Percentiles rank a stretch among this genome's conserved stretches.
These are phyloP conservation scores for Phyllosticta citriasiana DNA, from an alignment of 2,329 filamentous ascomycete genomes.

Conservation along the genomic window DNA sequence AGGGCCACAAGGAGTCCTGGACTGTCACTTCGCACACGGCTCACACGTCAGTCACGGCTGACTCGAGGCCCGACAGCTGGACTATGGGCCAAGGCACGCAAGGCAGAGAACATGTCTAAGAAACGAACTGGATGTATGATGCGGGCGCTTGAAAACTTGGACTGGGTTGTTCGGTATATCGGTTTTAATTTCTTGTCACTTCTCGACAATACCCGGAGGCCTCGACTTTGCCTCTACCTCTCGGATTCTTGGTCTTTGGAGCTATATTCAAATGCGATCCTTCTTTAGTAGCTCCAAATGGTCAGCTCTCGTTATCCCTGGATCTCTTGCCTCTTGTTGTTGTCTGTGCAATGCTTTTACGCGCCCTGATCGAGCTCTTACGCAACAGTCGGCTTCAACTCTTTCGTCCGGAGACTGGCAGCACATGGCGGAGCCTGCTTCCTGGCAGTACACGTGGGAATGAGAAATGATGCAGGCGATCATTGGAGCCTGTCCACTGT, in stretches of 20 bases:
- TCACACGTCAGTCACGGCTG: background rate
- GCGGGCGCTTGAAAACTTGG: background rate
- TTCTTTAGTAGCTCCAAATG: background rate
- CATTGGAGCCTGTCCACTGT: background rate
- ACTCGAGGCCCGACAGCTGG: constrained; percentile 11
- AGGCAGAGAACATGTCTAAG: constrained; percentile 13
- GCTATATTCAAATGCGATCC: background rate
- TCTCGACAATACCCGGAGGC: constrained; percentile 4
- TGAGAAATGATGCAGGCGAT: background rate
- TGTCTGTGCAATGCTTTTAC: background rate
- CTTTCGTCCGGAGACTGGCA: background rate
- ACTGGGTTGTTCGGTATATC: background rate
- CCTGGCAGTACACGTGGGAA: background rate
- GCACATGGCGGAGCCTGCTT: background rate
- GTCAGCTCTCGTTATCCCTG: background rate
- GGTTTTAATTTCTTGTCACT: constrained; percentile 2
- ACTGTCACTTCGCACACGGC: constrained; percentile 10
- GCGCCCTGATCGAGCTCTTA: background rate
- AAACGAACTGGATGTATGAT: background rate
- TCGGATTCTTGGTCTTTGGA: background rate
- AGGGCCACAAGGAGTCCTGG: constrained; percentile 10
- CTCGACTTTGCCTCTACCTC: background rate
- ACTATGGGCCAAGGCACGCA: constrained; percentile 8
- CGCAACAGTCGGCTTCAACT: background rate
- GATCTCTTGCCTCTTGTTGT: background rate